Evolutionary conservation across 129 eudicot species (phyloP), one percentile per base, ranked within the genome.

Genomic region (Saposhnikovia divaricata): DNA sequence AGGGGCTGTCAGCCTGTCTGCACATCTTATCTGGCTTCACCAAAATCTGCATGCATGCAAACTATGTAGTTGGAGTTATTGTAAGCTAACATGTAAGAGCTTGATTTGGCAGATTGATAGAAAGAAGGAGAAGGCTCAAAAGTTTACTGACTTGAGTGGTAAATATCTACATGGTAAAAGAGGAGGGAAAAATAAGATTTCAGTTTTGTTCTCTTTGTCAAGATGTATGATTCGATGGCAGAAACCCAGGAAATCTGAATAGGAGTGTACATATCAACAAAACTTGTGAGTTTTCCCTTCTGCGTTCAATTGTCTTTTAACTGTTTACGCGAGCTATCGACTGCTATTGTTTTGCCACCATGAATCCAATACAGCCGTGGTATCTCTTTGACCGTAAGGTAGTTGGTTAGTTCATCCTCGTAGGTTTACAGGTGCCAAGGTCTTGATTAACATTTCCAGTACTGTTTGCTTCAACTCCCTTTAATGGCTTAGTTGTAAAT

Each of bases 141-240:
- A 90, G 59, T 91, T 87, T 63, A 88, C 98, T 37, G 98, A 94
- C 85, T 89, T 94, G 85, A 91, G 96, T 70, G 98, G 97, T 18
- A 94, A 94, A 66, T 89, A 85, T 85, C 81, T 94, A 78, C 87
- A 91, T 76, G 96, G 87, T 63, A 89, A 81, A 43, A 89, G 84
- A 85, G n/a, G n/a, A n/a, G 92, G 87, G 71, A 85, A 81, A 83
- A 85, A 82, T 79, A 92, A 82, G 59, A 81, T 80, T 55, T 90
- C 98, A 25, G 81, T 89, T 74, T 82, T 94, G 42, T 81, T 80
- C 77, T 86, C 92, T 42, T 76, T 94, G 72, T 88, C 93, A 39
- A 90, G 96, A 89, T 86, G 81, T 72, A 44, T 92, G 84, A 87
- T 85, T 28, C 92, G 85, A 2, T 92, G 98, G 97, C 80, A 96